A percentile compares a stretch with the other conserved stretches of the same genome.
Evolutionary conservation across 495 filamentous ascomycete species (phyloP).

Genomic region (Daldinia bambusicola): DNA sequence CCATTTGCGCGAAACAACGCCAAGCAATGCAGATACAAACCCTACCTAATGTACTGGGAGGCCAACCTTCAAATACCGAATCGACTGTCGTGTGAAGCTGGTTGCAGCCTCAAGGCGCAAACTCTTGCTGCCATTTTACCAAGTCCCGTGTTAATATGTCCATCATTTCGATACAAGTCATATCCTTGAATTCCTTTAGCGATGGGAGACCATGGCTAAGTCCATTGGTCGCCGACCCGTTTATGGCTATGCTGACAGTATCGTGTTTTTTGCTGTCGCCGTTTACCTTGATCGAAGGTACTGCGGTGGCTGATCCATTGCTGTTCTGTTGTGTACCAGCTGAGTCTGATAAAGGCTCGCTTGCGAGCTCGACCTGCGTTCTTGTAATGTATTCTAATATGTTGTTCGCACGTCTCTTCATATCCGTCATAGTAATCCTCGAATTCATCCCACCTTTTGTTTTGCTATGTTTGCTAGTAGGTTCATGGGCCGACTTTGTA

Average conservation of each 20-base stretch:
- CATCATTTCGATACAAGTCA: slow-evolving; percentile 84
- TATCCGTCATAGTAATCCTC: slow-evolving; percentile 88
- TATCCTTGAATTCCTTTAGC: slow-evolving; percentile 67
- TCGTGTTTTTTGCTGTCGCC: slow-evolving; percentile 43
- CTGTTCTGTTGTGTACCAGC: slow-evolving; percentile 28
- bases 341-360: slow-evolving; percentile 45
- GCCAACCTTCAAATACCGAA: slow-evolving; percentile 29
- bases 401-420: slow-evolving; percentile 83
- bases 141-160: slow-evolving; percentile 77
- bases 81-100: slow-evolving; percentile 6
- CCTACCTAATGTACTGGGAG: slow-evolving; percentile 9
- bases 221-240: slow-evolving; percentile 25
- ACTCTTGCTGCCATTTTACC: slow-evolving; percentile 80
- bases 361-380: slow-evolving; percentile 89
- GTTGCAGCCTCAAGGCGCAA: slow-evolving; percentile 44
- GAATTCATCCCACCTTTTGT: slow-evolving; percentile 59
- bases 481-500: slow-evolving; percentile 39
- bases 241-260: slow-evolving; percentile 9
- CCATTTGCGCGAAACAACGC: slow-evolving; percentile 26
- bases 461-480: slow-evolving; percentile 50
- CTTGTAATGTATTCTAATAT: slow-evolving; percentile 92
- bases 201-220: slow-evolving; percentile 36
- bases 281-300: slow-evolving; percentile 51
- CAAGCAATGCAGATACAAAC: slow-evolving; percentile 24
- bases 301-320: slow-evolving; percentile 17